Evolutionary conservation across 768 basidiomycete species (phyloP).

Genomic region (Termitomyces sp.): DNA sequence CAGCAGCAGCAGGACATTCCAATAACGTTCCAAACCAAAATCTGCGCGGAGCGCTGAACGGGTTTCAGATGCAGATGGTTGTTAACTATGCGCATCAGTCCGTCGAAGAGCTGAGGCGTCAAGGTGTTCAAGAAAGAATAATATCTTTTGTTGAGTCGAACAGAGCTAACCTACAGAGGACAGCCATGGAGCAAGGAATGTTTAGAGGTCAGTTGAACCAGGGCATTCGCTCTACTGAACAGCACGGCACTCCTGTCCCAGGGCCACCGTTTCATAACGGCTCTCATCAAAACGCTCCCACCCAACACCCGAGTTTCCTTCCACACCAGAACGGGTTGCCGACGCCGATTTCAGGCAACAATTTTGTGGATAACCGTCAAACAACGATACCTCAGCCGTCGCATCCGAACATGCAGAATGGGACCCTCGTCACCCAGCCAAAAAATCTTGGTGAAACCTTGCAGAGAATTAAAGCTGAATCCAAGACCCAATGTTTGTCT

Average conservation of each 20-base stretch:
- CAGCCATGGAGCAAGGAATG: slow-evolving; percentile 28
- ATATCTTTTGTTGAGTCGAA: slow-evolving; percentile 54
- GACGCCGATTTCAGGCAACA: slow-evolving; percentile 8
- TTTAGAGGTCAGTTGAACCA: slow-evolving; percentile 26
- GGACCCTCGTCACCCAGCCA: neutral
- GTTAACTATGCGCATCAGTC: slow-evolving; percentile 40
- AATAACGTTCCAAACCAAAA: slow-evolving; percentile 2
- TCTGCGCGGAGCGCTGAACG: slow-evolving; percentile 15
- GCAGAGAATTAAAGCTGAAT: slow-evolving; percentile 6
- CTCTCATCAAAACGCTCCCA: neutral
- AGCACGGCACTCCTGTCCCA: neutral
- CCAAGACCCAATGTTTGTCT: slow-evolving; percentile 6
- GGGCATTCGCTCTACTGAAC: slow-evolving; percentile 12
- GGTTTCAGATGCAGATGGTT: slow-evolving; percentile 36
- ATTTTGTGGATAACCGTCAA: slow-evolving; percentile 16
- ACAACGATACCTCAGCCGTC: slow-evolving; percentile 13
- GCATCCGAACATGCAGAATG: slow-evolving; percentile 12
- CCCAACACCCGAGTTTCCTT: slow-evolving; percentile 7
- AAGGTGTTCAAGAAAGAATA: slow-evolving; percentile 40
- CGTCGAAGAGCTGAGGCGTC: slow-evolving; percentile 45
- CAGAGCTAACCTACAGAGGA: slow-evolving; percentile 41
- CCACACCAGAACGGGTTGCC: slow-evolving; percentile 2
- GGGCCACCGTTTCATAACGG: slow-evolving; percentile 6
- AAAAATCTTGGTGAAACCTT: slow-evolving; percentile 2
- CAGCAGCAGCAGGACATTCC: neutral